Evolutionary conservation across 2,329 filamentous ascomycete species (phyloP).

Genomic region (Myriangium duriaei): DNA sequence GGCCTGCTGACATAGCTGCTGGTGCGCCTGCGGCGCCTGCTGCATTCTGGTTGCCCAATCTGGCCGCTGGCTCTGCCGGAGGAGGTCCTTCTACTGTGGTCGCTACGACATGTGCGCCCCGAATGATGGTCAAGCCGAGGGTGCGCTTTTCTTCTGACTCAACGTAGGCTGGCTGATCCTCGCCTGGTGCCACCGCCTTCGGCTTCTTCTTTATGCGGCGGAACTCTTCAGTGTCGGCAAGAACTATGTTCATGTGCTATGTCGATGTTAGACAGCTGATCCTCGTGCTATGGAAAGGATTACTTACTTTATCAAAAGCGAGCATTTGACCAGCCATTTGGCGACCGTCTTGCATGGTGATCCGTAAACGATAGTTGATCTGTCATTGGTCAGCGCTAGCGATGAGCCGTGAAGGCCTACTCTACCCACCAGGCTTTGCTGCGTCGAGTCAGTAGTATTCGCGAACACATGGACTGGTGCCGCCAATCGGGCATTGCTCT

Average conservation of each 20-base stretch:
- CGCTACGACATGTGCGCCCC: conserved; percentile 88
- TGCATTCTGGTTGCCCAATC: conserved; percentile 57
- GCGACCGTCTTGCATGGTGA: conserved; percentile 86
- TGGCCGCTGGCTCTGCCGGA: conserved; percentile 80
- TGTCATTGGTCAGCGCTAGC: conserved; percentile 28
- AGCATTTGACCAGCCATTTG: conserved; percentile 98
- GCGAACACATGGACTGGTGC: too few relatives aligned
- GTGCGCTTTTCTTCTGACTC: conserved; percentile 95
- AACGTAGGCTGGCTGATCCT: conserved; percentile 51
- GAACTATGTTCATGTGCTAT: conserved; percentile 97
- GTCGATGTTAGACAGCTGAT: neutral
- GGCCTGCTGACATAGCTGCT: conserved; percentile 64
- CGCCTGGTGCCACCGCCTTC: conserved; percentile 56
- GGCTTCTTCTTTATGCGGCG: conserved; percentile 77
- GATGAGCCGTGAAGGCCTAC: conserved; percentile 1
- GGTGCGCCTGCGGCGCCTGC: conserved; percentile 51
- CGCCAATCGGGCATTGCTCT: too few relatives aligned
- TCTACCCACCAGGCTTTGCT: conserved; percentile 53
- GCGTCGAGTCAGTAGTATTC: conserved; percentile 32
- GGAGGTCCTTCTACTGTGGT: conserved; percentile 92
- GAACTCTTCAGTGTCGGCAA: conserved; percentile 97
- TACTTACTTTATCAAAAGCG: conserved; percentile 82
- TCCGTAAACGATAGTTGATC: conserved; percentile 99
- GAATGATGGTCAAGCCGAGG: conserved; percentile 87
- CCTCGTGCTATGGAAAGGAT: neutral